Evolutionary conservation across 116 monocot genomes (phyloP).

Genomic region (Trichopus zeylanicus): DNA sequence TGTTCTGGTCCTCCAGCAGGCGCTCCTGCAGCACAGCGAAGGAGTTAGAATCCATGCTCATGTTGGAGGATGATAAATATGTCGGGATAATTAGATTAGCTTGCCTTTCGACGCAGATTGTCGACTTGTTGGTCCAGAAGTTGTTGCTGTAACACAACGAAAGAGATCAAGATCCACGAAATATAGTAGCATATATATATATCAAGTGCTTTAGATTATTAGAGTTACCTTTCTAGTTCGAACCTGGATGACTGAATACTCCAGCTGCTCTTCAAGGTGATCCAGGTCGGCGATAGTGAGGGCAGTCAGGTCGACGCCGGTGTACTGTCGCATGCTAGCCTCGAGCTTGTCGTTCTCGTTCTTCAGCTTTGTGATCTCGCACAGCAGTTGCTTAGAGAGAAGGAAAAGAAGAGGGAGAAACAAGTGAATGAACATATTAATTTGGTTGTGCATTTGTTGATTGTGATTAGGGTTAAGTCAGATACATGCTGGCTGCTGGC

Average conservation of each 20-base stretch:
- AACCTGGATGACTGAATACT: slow-evolving; percentile 38
- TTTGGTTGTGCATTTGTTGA: neutral
- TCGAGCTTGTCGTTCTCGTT: slow-evolving; percentile 40
- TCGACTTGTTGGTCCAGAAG: slow-evolving; percentile 39
- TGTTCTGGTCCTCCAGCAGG: slow-evolving; percentile 46
- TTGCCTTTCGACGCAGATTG: slow-evolving; percentile 51
- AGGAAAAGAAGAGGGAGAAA: neutral
- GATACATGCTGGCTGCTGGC: slow-evolving; percentile 17
- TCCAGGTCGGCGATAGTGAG: slow-evolving; percentile 25
- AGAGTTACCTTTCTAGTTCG: slow-evolving; percentile 48
- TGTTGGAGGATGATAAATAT: no score
- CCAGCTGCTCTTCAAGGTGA: slow-evolving; percentile 37
- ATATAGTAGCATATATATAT: no score
- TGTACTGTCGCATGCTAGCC: slow-evolving; percentile 27
- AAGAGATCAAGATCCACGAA: neutral
- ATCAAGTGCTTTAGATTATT: no score
- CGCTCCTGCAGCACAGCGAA: slow-evolving; percentile 26
- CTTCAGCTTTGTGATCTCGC: slow-evolving; percentile 39
- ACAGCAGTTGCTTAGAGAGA: slow-evolving; percentile 25
- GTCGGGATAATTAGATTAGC: no score
- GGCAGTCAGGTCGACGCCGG: slow-evolving; percentile 27
- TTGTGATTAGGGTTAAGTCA: neutral
- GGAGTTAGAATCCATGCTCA: neutral
- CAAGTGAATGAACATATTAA: neutral
- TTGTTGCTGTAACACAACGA: slow-evolving; percentile 22